Conservation (phyloP, 1,284 basidiomycete species). For the Cryptococcus jaspeensis region DNA sequence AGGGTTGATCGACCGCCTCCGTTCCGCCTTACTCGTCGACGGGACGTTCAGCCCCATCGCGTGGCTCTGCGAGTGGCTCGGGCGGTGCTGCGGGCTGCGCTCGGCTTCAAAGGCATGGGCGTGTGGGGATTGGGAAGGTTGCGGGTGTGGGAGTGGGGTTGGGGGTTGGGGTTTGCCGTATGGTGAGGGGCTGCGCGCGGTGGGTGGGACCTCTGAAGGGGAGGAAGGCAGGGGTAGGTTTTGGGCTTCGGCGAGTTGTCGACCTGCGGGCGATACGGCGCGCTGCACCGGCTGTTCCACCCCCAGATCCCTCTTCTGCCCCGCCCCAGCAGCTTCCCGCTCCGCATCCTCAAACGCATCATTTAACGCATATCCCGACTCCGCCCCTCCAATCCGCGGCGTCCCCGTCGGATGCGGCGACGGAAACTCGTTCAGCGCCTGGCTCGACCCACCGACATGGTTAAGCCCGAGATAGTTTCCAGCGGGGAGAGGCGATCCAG, state of each 20-base stretch:
- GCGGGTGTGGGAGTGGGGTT: too few species aligned
- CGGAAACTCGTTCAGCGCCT: too few species aligned
- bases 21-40: conserved; percentile 39
- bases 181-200: conserved; percentile 4
- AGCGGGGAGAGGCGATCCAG: conserved; percentile 5
- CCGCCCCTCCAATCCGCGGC: too few species aligned
- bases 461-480: too few species aligned
- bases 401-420: too few species aligned
- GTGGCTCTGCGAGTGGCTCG: conserved; percentile 1
- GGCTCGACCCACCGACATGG: too few species aligned
- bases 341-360: conserved; percentile 9
- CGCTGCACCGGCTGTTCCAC: conserved; percentile 17
- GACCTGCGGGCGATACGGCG: conserved; percentile 18
- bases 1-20: conserved; percentile 51
- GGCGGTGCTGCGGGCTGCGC: background rate
- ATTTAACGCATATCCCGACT: too few species aligned
- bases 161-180: conserved; percentile 10
- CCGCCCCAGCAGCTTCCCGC: conserved; percentile 6
- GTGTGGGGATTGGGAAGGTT: too few species aligned
- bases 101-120: background rate
- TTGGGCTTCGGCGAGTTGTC: conserved; percentile 14
- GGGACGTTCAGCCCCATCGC: conserved; percentile 41
- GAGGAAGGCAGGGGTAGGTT: conserved; percentile 24
- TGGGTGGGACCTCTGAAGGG: conserved; percentile 19
- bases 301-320: conserved; percentile 19